Percentiles rank a stretch among this genome's conserved stretches.
Evolutionary conservation across 495 filamentous ascomycete species (phyloP).

Genomic region (Penicillium cinerascens): DNA sequence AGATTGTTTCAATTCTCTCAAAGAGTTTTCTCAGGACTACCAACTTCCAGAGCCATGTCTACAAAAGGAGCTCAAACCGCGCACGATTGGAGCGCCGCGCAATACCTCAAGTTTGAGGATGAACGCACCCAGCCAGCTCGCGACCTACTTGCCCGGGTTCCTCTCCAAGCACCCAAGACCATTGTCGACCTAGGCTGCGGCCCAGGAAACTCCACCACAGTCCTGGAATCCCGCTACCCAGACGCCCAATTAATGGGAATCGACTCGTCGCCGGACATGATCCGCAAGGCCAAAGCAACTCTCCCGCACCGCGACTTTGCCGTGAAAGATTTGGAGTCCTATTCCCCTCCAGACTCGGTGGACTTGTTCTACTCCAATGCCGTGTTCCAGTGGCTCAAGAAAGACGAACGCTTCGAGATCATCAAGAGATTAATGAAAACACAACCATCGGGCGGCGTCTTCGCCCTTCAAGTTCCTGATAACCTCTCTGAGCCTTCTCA

Average conservation of each 20-base stretch:
- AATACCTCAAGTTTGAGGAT: constrained; percentile 48
- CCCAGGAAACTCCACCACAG: constrained; percentile 50
- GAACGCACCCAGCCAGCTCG: constrained; percentile 44
- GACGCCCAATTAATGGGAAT: constrained; percentile 43
- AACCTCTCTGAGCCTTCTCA: constrained; percentile 49
- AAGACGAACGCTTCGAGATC: constrained; percentile 36
- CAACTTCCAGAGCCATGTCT: constrained; percentile 5
- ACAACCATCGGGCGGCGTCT: constrained; percentile 40
- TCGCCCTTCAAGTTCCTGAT: constrained; percentile 55
- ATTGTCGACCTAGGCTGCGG: constrained; percentile 57
- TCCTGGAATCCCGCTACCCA: constrained; percentile 44
- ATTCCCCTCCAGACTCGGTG: constrained; percentile 26
- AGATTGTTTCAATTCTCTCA: constrained; percentile 7
- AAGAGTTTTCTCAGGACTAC: constrained; percentile 4
- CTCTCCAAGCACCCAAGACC: constrained; percentile 26
- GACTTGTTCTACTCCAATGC: constrained; percentile 55
- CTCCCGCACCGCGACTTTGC: constrained; percentile 33
- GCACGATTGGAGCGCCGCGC: constrained; percentile 44
- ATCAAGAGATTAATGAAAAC: constrained; percentile 38
- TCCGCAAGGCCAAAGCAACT: constrained; percentile 38
- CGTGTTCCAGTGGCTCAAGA: constrained; percentile 52
- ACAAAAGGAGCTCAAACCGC: constrained; percentile 1
- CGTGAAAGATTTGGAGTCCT: constrained; percentile 38
- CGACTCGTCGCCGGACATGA: constrained; percentile 54
- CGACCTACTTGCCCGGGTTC: constrained; percentile 43